Conservation (phyloP, 2,329 filamentous ascomycete species). For the Davidsoniella virescens region DNA sequence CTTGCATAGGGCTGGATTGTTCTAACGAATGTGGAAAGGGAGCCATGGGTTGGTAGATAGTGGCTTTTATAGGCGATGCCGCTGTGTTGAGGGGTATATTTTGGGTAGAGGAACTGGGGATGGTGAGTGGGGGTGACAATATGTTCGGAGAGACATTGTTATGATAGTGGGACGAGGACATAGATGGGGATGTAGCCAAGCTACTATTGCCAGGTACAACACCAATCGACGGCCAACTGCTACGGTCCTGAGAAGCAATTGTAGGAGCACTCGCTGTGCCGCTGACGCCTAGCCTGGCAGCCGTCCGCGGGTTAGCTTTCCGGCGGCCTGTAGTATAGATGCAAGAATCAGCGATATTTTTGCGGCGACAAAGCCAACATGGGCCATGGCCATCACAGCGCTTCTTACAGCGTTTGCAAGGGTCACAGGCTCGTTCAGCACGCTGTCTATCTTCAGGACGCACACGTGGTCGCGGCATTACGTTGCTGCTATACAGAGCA, state of each 20-base stretch:
- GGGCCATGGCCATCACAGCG: slow-evolving; percentile 13
- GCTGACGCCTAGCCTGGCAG: background rate
- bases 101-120: no score
- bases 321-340: slow-evolving; percentile 1
- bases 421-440: slow-evolving; percentile 22
- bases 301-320: background rate
- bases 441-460: slow-evolving; percentile 31
- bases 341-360: slow-evolving; percentile 7
- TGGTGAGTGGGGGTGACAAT: no score
- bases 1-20: background rate
- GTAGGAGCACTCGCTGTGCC: background rate
- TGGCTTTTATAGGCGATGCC: no score
- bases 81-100: no score
- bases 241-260: background rate
- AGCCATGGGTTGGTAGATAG: no score
- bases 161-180: no score
- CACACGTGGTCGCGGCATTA: slow-evolving; percentile 37
- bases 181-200: no score
- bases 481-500: background rate
- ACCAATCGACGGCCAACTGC: background rate
- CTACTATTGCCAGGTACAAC: background rate
- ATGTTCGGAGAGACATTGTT: no score
- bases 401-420: slow-evolving; percentile 14
- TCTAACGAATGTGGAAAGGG: no score
- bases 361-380: slow-evolving; percentile 12